phyloP scores from a whole-genome alignment of 257 asterid species.

The Fraxinus excelsior region DNA sequence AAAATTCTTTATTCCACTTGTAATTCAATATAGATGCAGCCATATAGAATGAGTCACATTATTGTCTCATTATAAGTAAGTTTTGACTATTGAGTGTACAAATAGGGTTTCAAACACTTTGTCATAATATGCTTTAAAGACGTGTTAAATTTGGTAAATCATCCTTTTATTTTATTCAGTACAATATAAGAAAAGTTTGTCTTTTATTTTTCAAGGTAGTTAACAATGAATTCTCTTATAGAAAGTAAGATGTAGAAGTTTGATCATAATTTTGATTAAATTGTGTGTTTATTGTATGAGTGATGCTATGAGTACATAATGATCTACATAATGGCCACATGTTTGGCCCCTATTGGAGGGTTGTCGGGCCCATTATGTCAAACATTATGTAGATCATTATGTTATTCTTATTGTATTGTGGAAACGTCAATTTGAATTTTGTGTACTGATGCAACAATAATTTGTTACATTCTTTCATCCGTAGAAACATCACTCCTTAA shows the following conservation, averaged over 20 bases:
- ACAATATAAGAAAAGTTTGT: neutral
- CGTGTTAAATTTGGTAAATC: neutral
- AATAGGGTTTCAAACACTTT: no score
- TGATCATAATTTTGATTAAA: constrained; percentile 8
- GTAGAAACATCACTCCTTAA: neutral
- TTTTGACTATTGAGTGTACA: no score
- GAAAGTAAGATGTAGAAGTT: constrained; percentile 8
- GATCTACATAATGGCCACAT: no score
- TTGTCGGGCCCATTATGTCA: no score
- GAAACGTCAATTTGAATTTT: constrained; percentile 8
- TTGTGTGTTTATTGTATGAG: neutral
- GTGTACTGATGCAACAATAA: neutral
- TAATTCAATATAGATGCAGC: no score
- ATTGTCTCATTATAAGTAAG: no score
- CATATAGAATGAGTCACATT: no score
- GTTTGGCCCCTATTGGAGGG: no score
- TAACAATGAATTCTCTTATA: neutral
- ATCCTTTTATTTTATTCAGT: constrained; percentile 12
- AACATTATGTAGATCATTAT: no score
- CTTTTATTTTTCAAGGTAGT: neutral
- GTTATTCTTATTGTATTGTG: no score
- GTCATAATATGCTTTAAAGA: neutral
- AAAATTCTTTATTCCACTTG: no score
- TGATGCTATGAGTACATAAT: no score
- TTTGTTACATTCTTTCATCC: neutral